Percentiles rank a stretch among this genome's conserved stretches.
These are phyloP conservation scores for Cercis canadensis DNA, from an alignment of 306 rosid species.

Conservation along the genomic window DNA sequence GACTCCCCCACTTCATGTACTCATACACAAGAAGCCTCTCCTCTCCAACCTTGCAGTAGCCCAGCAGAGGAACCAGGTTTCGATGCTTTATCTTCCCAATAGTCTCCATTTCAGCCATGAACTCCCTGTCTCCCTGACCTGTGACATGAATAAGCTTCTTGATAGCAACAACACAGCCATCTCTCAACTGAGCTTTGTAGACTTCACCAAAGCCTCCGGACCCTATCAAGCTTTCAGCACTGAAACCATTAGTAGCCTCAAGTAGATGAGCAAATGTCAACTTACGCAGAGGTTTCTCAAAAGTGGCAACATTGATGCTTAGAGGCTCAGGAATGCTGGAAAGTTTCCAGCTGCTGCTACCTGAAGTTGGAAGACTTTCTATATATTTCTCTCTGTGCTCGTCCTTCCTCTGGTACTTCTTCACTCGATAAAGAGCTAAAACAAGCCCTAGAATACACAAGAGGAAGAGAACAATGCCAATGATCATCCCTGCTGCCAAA, in stretches of 20 bases:
- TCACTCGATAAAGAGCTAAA: constrained; percentile 51
- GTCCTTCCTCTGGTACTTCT: constrained; percentile 45
- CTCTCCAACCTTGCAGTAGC: constrained; percentile 82
- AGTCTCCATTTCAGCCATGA: constrained; percentile 92
- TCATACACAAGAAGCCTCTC: constrained; percentile 91
- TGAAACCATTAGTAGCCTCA: constrained; percentile 83
- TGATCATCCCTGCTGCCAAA: constrained; percentile 43
- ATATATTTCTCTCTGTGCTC: constrained; percentile 56
- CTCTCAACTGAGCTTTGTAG: constrained; percentile 73
- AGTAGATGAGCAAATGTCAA: constrained; percentile 77
- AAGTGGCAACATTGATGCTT: constrained; percentile 76
- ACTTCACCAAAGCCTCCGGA: constrained; percentile 92
- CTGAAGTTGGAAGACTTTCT: constrained; percentile 79
- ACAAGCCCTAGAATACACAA: constrained; percentile 46
- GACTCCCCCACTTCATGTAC: constrained; percentile 86
- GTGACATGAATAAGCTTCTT: constrained; percentile 81
- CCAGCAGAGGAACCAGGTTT: constrained; percentile 74
- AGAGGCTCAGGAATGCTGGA: constrained; percentile 70
- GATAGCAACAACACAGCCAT: constrained; percentile 74
- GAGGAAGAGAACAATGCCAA: constrained; percentile 52
- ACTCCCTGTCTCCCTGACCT: constrained; percentile 87
- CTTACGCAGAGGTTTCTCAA: constrained; percentile 77
- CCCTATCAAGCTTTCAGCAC: constrained; percentile 75
- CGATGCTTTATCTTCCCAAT: constrained; percentile 83
- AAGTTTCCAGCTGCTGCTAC: constrained; percentile 77